Evolutionary conservation across 2,329 filamentous ascomycete species (phyloP), one percentile per base, ranked within the genome.

Genomic region (Colletotrichum viniferum): DNA sequence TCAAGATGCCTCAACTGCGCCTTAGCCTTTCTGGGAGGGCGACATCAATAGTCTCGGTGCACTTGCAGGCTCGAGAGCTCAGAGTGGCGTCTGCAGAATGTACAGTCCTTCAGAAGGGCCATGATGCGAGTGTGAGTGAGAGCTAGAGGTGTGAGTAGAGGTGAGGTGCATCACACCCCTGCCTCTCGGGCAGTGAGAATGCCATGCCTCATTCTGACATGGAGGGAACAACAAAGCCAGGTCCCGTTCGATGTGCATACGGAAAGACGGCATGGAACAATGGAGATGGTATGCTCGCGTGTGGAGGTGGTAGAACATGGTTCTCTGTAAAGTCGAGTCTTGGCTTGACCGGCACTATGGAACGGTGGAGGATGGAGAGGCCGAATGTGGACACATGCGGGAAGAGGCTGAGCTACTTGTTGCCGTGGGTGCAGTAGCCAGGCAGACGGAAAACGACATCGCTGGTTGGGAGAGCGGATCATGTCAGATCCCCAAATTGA

Each of bases 41-140:
- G 34, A 56, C 64, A 75, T 73, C 63, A 64, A 73, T 75, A 73
- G 73, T 75, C 48, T 73, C 18, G 56, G 32, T 61, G 63, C 63
- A 38, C 73, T 73, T 68, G 73, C 69, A 75, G 61, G 26, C 18
- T 38, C 34, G 34, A 64, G 38, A 58, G 63, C 73, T 71, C 26
- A 26, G 43, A 58, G 58, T 68, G 69, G 69, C 63, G 63, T 60
- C 70, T 8, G 30, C 21, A 66, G 28, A 38, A 73, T 38, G 18
- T 55, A 16, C 63, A 43, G 69, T 56, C 56, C 34, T 38, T 30
- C 68, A 66, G 61, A 28, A 14, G 55, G 56, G 63, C 32, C 69
- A 64, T 69, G 63, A 52, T 68, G 69, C 58, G 63, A 64, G 73
- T 68, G 58, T 68, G 73, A 75, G 73, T 75, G 58, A 75, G 73